Evolutionary conservation across 805 yeast genomes (phyloP).

Genomic region (Ogataea henricii): DNA sequence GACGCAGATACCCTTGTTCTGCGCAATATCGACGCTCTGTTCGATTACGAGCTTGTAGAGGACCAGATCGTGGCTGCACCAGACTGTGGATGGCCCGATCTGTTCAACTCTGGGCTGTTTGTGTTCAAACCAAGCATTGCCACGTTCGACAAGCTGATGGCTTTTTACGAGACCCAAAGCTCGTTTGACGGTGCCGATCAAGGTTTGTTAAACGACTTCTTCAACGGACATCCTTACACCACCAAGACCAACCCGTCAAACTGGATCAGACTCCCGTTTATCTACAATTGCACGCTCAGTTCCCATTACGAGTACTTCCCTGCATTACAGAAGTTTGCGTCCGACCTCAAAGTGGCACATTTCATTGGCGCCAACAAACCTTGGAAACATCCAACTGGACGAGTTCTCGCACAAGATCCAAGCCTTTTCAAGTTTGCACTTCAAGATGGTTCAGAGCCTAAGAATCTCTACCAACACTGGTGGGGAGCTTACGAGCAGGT

Average conservation of each 20-base stretch:
- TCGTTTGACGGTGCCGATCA: constrained; percentile 91
- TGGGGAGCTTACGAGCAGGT: constrained; percentile 30
- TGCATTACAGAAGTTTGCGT: constrained; percentile 33
- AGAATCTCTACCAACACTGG: constrained; percentile 33
- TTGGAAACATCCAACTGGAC: constrained; percentile 24
- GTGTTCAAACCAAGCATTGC: constrained; percentile 52
- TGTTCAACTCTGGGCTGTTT: constrained; percentile 81
- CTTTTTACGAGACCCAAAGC: constrained; percentile 28
- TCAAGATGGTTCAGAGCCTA: constrained; percentile 8
- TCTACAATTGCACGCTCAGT: constrained; percentile 74
- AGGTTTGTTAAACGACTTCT: constrained; percentile 80
- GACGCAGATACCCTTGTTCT: constrained; percentile 60
- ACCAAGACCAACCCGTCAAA: constrained; percentile 20
- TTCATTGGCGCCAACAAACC: constrained; percentile 67
- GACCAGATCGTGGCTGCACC: constrained; percentile 57
- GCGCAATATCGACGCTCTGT: constrained; percentile 34
- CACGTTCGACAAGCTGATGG: constrained; percentile 44
- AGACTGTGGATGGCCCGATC: constrained; percentile 91
- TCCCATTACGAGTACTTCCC: constrained; percentile 38
- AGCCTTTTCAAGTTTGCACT: constrained; percentile 15
- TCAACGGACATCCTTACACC: constrained; percentile 36
- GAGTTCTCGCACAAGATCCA: constrained; percentile 10
- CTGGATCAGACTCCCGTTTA: constrained; percentile 79
- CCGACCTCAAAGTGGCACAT: constrained; percentile 55
- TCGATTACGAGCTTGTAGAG: constrained; percentile 26